These are phyloP conservation scores for Przewalskia tangutica DNA, from an alignment of 257 asterid species.

Conservation along the genomic window DNA sequence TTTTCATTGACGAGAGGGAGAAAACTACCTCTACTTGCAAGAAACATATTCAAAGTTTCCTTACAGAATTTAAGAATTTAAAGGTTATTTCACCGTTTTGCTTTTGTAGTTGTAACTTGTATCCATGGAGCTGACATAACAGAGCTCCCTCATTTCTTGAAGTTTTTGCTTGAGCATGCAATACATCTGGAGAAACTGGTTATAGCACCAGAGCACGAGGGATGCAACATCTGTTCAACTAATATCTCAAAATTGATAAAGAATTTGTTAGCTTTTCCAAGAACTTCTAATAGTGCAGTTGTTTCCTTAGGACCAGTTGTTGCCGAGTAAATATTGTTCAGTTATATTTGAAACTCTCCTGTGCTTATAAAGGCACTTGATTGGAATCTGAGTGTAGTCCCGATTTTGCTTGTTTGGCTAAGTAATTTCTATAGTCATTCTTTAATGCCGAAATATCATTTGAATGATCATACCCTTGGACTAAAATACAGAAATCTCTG, in stretches of 20 bases:
- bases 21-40: too few relatives aligned
- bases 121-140: neutral
- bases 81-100: neutral
- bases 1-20: too few relatives aligned
- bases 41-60: too few relatives aligned
- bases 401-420: neutral
- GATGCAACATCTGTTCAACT: neutral
- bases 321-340: too few relatives aligned
- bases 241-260: neutral
- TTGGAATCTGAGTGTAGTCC: neutral
- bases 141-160: neutral
- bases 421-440: neutral
- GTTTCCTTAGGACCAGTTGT: neutral
- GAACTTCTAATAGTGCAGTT: neutral
- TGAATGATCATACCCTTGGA: neutral
- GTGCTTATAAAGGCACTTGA: too few relatives aligned
- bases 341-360: too few relatives aligned
- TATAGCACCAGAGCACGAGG: neutral
- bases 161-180: neutral
- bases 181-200: neutral
- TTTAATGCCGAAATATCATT: neutral
- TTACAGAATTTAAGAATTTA: neutral
- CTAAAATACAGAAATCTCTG: neutral
- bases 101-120: neutral
- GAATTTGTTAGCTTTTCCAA: neutral